Percentiles rank a stretch among this genome's conserved stretches.
Evolutionary conservation across 805 yeast species (phyloP).

Genomic region (Cyberlindnera euphorbiiphila): DNA sequence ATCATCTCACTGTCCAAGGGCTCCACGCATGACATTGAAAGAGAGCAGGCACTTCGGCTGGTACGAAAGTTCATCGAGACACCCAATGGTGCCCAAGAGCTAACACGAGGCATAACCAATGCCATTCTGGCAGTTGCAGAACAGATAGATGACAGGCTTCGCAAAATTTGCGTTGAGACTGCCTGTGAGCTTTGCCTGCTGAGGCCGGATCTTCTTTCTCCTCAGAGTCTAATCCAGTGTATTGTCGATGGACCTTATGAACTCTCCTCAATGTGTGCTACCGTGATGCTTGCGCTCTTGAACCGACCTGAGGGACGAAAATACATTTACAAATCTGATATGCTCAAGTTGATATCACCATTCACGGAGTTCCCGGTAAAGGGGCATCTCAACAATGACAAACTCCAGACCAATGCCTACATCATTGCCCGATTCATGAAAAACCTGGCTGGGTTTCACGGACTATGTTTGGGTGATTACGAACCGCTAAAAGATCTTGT

Average conservation of each 20-base stretch:
- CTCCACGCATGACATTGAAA: constrained; percentile 51
- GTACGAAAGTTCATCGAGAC: constrained; percentile 58
- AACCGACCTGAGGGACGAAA: constrained; percentile 53
- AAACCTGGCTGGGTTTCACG: constrained; percentile 71
- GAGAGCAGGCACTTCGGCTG: constrained; percentile 73
- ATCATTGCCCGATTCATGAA: constrained; percentile 60
- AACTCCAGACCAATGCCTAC: constrained; percentile 56
- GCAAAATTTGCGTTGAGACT: constrained; percentile 49
- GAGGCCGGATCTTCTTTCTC: constrained; percentile 38
- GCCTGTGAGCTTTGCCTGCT: constrained; percentile 46
- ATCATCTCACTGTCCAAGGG: constrained; percentile 63
- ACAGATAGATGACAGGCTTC: constrained; percentile 46
- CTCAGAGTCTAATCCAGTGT: constrained; percentile 41
- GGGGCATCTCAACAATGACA: constrained; percentile 46
- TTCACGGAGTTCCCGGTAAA: constrained; percentile 59
- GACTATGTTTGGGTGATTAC: constrained; percentile 55
- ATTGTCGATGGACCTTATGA: constrained; percentile 52
- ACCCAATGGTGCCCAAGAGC: constrained; percentile 46
- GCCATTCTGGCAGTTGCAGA: constrained; percentile 64
- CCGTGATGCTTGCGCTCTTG: constrained; percentile 50
- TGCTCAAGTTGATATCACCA: constrained; percentile 60
- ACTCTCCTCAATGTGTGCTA: constrained; percentile 38
- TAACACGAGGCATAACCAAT: constrained; percentile 61
- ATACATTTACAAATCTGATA: constrained; percentile 54
- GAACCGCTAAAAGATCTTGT: constrained; percentile 54